Percentiles rank a stretch among this genome's conserved stretches.
phyloP scores from a whole-genome alignment of 805 yeast species.

The Starmerella bombi region DNA sequence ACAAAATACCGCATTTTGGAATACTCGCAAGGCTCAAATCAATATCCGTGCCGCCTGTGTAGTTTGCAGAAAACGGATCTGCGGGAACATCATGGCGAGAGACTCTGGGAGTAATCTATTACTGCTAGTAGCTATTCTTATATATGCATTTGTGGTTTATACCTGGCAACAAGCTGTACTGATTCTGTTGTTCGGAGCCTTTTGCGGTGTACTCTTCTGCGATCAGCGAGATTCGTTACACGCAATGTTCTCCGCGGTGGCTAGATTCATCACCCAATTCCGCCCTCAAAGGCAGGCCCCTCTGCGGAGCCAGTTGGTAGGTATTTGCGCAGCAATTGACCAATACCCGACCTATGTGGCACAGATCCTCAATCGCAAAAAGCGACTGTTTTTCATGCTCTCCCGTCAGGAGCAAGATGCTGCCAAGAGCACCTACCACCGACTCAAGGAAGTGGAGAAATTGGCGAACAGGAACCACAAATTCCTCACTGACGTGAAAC shows the following conservation, averaged over 20 bases:
- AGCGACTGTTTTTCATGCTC: conserved; percentile 28
- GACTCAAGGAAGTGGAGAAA: conserved; percentile 38
- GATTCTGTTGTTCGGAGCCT: not conserved
- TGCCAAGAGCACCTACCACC: conserved; percentile 40
- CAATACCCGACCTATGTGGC: conserved; percentile 13
- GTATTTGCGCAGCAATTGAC: conserved; percentile 21
- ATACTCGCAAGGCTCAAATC: too few relatives aligned
- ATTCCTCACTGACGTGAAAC: conserved; percentile 36
- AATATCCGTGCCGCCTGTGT: too few relatives aligned
- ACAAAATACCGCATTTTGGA: too few relatives aligned
- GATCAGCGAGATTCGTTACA: not conserved
- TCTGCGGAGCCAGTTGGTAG: not conserved
- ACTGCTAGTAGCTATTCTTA: not conserved
- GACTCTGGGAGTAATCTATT: not conserved
- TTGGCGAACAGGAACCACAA: conserved; percentile 37
- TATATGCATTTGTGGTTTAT: conserved; percentile 1
- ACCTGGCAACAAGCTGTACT: not conserved
- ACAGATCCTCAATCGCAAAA: conserved; percentile 16
- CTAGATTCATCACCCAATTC: not conserved
- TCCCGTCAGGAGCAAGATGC: conserved; percentile 44
- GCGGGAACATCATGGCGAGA: too few relatives aligned
- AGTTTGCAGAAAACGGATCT: too few relatives aligned
- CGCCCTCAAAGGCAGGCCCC: too few relatives aligned
- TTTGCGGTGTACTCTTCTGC: not conserved
- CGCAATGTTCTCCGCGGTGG: conserved; percentile 2